These are phyloP conservation scores for Vitis cinerea DNA, from an alignment of 164 flowering plant species.

Conservation along the genomic window DNA sequence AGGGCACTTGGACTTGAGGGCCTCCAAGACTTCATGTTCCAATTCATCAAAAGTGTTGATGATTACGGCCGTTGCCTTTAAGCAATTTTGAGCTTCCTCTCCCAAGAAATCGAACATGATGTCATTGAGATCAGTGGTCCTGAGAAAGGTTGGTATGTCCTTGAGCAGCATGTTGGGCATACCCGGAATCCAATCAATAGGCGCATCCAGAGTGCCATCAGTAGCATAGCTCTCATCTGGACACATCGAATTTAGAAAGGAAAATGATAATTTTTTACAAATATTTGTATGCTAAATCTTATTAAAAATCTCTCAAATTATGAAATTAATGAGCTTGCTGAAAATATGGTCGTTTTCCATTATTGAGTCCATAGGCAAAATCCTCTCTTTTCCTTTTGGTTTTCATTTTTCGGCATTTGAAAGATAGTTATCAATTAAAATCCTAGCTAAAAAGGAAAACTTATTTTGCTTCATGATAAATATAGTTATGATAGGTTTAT, in stretches of 20 bases:
- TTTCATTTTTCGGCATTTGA: too few species aligned
- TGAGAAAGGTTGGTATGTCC: constrained; percentile 36
- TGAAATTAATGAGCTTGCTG: too few species aligned
- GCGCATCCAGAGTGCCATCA: constrained; percentile 36
- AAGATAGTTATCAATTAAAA: too few species aligned
- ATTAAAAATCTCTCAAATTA: too few species aligned
- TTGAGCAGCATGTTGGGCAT: constrained; percentile 34
- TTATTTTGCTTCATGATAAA: too few species aligned
- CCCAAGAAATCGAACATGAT: constrained; percentile 32
- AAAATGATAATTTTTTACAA: neutral
- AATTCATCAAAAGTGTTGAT: constrained; percentile 27
- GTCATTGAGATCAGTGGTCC: constrained; percentile 28
- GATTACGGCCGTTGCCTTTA: constrained; percentile 22
- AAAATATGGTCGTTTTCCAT: too few species aligned
- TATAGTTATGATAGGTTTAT: too few species aligned
- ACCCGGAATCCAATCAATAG: constrained; percentile 41
- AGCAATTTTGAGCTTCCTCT: constrained; percentile 19
- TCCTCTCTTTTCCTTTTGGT: too few species aligned
- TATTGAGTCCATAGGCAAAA: too few species aligned
- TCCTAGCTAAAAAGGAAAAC: too few species aligned
- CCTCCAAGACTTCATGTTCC: constrained; percentile 15
- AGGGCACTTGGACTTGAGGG: neutral
- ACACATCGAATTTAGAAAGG: neutral
- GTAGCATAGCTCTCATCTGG: constrained; percentile 33
- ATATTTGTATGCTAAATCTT: too few species aligned